phyloP scores from a whole-genome alignment of 1,284 basidiomycete genomes.

The Spongiforma sp. region DNA sequence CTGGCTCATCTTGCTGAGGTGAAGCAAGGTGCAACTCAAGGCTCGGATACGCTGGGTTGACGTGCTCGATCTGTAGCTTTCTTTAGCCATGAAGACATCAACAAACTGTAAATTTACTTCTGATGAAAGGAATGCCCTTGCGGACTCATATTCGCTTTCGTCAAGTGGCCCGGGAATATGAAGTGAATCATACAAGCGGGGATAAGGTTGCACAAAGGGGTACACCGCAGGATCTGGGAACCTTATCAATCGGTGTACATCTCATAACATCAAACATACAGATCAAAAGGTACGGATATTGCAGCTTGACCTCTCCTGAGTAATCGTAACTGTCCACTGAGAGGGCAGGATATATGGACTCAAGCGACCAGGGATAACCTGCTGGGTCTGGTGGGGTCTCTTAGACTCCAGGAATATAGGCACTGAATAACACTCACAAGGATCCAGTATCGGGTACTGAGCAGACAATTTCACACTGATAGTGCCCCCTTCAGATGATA shows the following conservation, averaged over 20 bases:
- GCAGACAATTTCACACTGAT: slow-evolving; percentile 17
- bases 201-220: slow-evolving; percentile 29
- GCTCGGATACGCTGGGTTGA: slow-evolving; percentile 39
- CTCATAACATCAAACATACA: slow-evolving; percentile 17
- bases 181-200: neutral
- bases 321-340: slow-evolving; percentile 8
- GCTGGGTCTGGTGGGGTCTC: slow-evolving; percentile 22
- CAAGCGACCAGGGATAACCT: slow-evolving; percentile 35
- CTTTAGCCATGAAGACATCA: slow-evolving; percentile 7
- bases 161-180: slow-evolving; percentile 16
- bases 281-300: slow-evolving; percentile 26
- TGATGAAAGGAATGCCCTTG: slow-evolving; percentile 8
- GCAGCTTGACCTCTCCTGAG: slow-evolving; percentile 2
- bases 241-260: neutral
- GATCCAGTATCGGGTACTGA: slow-evolving; percentile 27
- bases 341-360: slow-evolving; percentile 30
- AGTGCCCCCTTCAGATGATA: neutral
- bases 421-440: slow-evolving; percentile 25
- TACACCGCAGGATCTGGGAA: slow-evolving; percentile 23
- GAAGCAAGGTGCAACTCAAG: slow-evolving; percentile 40
- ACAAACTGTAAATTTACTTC: slow-evolving; percentile 19
- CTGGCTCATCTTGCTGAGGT: neutral
- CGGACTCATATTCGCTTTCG: slow-evolving; percentile 2
- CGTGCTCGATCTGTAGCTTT: neutral
- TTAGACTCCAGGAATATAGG: neutral